Base-by-base conservation (phyloP, 2,329 filamentous ascomycete genomes). In the Penicillium corylophilum region DNA sequence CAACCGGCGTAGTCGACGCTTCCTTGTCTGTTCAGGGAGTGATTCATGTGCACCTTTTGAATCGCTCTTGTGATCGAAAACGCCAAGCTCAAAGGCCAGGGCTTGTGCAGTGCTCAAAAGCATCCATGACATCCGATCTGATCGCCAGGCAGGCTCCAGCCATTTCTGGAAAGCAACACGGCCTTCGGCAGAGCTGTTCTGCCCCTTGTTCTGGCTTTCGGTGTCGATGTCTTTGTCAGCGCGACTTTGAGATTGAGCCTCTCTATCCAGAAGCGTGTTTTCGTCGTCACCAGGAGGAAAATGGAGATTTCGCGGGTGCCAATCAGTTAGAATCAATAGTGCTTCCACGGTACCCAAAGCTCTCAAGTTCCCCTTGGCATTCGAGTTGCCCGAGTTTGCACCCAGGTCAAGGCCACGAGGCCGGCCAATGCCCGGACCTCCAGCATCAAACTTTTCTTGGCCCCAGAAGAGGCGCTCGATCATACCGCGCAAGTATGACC, bases 41-140 rank as follows among this genome's bases (percentile, higher is more conserved):
- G 69, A 57, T 49, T 75, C 74, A 76, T 52, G 81, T 77, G 45
- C 83, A 77, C 52, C 80, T 80, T 49, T 86, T 71, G 62, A 84
- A 68, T 92, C 88, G 51, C 89, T 90, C 58, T 92, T 90, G 52
- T 92, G 85, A 61, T 97, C 94, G 63, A 97, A 99, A 2, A 99
- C 90, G 10, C 94, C 94, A 28, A 99, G 83, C 71, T 99, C 94
- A 61, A 95, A 95, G 0, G 89, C 90, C 33, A 97, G 78, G 1
- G 91, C 89, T 77, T 93, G 89, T 13, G 90, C 91, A 33, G 91
- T 95, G 65, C 90, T 95, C 26, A 97, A 80, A 13, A 97, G 78
- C 90, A 96, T 96, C 93, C 93, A 96, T 67, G 90, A 95, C 89
- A 96, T 95, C 48, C 91, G 88, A 65, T 96, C 93, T 58, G 88